These are phyloP conservation scores for Fusarium euwallaceae DNA, from an alignment of 2,329 filamentous ascomycete species.

Conservation along the genomic window DNA sequence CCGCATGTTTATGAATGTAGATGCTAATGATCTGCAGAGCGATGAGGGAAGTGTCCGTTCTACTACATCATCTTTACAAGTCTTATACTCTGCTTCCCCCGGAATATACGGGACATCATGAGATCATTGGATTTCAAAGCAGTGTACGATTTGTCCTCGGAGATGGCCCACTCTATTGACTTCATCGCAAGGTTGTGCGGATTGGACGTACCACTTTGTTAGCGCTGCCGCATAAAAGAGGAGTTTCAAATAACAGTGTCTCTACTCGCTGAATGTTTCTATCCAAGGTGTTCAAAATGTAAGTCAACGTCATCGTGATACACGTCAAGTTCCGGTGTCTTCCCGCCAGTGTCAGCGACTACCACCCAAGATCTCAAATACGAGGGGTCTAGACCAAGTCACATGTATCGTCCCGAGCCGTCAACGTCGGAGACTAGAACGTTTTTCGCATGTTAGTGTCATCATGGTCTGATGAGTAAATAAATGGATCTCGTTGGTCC, in stretches of 20 bases:
- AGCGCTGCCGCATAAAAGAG: neutral
- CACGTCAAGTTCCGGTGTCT: neutral
- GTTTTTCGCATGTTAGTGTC: neutral
- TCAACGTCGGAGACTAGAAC: neutral
- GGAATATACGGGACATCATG: slow-evolving; percentile 1
- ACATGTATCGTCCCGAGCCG: neutral
- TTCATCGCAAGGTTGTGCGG: neutral
- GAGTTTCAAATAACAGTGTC: slow-evolving; percentile 11
- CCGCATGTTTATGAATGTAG: neutral
- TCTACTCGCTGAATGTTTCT: neutral
- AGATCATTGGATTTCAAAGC: slow-evolving; percentile 29
- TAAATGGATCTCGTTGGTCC: neutral
- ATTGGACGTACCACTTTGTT: neutral
- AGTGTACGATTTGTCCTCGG: neutral
- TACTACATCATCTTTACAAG: neutral
- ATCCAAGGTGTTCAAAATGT: neutral
- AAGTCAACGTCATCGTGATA: neutral
- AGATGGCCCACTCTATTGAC: neutral
- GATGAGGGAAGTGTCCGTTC: neutral
- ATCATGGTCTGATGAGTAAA: neutral
- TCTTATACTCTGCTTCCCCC: neutral
- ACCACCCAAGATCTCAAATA: neutral
- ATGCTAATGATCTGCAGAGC: neutral
- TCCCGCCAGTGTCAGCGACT: neutral
- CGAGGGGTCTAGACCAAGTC: neutral